Evolutionary conservation across 1,284 basidiomycete species (phyloP).

Genomic region (Ganoderma lingzhi): DNA sequence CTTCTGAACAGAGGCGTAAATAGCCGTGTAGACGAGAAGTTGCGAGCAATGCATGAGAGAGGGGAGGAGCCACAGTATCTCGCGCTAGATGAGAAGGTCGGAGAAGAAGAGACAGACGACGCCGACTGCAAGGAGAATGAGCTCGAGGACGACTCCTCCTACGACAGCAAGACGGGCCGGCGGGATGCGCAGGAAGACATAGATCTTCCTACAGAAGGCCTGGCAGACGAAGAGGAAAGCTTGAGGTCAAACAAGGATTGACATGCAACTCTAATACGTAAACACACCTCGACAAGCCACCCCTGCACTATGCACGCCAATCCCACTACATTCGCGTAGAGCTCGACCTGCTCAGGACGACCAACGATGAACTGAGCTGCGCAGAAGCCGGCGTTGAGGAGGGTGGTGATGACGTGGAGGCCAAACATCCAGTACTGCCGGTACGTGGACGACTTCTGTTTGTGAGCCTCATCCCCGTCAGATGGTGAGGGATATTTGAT

Average conservation of each 20-base stretch:
- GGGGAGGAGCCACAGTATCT: conserved; percentile 6
- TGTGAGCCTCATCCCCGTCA: conserved; percentile 1
- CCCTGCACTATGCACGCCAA: conserved; percentile 4
- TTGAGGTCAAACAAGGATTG: conserved; percentile 1
- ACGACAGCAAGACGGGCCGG: conserved; percentile 1
- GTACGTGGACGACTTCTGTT: conserved; percentile 5
- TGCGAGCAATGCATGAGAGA: conserved; percentile 4
- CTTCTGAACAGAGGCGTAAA: conserved; percentile 2
- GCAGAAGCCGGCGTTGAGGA: conserved; percentile 3
- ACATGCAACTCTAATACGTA: conserved; percentile 6
- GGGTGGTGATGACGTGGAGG: conserved; percentile 3
- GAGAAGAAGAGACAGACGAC: conserved; percentile 5
- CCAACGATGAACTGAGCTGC: conserved; percentile 5
- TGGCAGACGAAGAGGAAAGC: conserved; percentile 4
- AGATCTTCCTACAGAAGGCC: neutral
- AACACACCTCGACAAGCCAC: conserved; percentile 4
- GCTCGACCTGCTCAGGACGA: conserved; percentile 3
- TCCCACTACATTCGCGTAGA: conserved; percentile 6
- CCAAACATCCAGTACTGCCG: conserved; percentile 6
- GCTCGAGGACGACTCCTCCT: conserved; percentile 1
- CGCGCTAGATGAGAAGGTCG: neutral
- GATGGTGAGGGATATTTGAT: conserved; percentile 4
- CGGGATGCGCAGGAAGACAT: too few relatives aligned
- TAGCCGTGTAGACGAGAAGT: conserved; percentile 5
- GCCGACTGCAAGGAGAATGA: conserved; percentile 6